phyloP scores from a whole-genome alignment of 208 protist species.

The Leishmania aethiopica region DNA sequence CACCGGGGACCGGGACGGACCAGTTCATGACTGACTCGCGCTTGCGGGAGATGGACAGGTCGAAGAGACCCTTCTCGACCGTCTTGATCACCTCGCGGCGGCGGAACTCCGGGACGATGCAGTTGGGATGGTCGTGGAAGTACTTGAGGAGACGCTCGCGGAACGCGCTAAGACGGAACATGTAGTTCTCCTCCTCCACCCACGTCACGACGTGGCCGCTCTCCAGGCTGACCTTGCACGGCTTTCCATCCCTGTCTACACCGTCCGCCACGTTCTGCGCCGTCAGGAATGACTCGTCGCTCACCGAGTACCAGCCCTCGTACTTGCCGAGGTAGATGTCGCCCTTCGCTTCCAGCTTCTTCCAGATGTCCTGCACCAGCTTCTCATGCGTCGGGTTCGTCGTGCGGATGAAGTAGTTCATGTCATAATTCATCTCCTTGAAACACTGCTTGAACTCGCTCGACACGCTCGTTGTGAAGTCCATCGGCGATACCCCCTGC shows the following conservation, averaged over 20 bases:
- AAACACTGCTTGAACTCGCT: conserved; percentile 93
- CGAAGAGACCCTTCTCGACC: conserved; percentile 88
- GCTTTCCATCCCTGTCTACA: conserved; percentile 90
- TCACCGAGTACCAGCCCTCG: conserved; percentile 99
- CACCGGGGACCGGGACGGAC: conserved; percentile 97
- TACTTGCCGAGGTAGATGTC: conserved; percentile 98
- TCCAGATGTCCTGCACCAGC: conserved; percentile 90
- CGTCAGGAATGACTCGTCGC: conserved; percentile 97
- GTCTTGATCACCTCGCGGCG: conserved; percentile 92
- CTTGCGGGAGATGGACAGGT: conserved; percentile 97
- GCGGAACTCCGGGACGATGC: conserved; percentile 93
- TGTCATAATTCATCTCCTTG: conserved; percentile 82
- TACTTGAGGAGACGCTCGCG: conserved; percentile 84
- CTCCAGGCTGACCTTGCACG: conserved; percentile 93
- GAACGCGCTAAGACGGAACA: conserved; percentile 96
- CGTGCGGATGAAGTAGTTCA: conserved; percentile 97
- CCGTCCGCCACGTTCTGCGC: conserved; percentile 80
- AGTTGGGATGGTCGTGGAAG: conserved; percentile 82
- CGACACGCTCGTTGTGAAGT: conserved; percentile 92
- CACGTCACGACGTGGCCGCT: conserved; percentile 93
- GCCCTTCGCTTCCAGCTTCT: conserved; percentile 83
- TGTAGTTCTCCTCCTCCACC: conserved; percentile 98
- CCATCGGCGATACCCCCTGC: conserved; percentile 71
- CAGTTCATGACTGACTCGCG: conserved; percentile 89
- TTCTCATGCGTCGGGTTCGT: conserved; percentile 90